These are phyloP conservation scores for Phytophthora lateralis DNA, from an alignment of 352 stramenopile species.

Conservation along the genomic window DNA sequence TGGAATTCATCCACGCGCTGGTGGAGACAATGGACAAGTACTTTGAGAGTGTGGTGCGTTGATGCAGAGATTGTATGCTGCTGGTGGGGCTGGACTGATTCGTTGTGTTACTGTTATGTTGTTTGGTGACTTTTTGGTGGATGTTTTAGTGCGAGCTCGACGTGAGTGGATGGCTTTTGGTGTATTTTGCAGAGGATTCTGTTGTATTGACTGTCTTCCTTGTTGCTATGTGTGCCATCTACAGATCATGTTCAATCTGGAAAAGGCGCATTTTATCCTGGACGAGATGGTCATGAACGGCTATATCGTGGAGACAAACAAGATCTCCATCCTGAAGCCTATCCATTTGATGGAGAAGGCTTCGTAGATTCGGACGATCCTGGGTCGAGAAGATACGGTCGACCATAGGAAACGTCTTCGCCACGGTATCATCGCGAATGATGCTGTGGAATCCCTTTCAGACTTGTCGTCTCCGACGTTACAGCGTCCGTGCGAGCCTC, in stretches of 20 bases:
- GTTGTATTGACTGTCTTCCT: constrained; percentile 12
- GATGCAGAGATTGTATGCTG: not conserved
- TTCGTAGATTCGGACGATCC: constrained; percentile 47
- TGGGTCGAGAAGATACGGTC: not conserved
- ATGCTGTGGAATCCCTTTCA: not conserved
- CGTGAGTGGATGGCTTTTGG: constrained; percentile 44
- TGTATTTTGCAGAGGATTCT: constrained; percentile 4
- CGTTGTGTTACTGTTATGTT: not conserved
- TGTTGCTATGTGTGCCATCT: constrained; percentile 1
- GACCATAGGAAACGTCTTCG: not conserved
- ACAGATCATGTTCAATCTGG: constrained; percentile 93
- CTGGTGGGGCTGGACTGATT: not conserved
- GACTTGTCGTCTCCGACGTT: not conserved
- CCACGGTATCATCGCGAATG: not conserved
- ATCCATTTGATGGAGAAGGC: constrained; percentile 99
- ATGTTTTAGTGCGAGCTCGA: constrained; percentile 77
- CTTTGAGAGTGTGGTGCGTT: constrained; percentile 96
- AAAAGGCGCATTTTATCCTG: constrained; percentile 92
- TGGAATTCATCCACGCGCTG: constrained; percentile 99
- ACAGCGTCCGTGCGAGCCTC: not conserved
- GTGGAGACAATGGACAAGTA: constrained; percentile 99
- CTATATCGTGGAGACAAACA: constrained; percentile 99
- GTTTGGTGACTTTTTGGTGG: constrained; percentile 1
- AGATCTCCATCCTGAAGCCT: constrained; percentile 98
- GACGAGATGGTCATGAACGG: constrained; percentile 99